phyloP scores from a whole-genome alignment of 352 stramenopile genomes.

The Phytophthora rubi region DNA sequence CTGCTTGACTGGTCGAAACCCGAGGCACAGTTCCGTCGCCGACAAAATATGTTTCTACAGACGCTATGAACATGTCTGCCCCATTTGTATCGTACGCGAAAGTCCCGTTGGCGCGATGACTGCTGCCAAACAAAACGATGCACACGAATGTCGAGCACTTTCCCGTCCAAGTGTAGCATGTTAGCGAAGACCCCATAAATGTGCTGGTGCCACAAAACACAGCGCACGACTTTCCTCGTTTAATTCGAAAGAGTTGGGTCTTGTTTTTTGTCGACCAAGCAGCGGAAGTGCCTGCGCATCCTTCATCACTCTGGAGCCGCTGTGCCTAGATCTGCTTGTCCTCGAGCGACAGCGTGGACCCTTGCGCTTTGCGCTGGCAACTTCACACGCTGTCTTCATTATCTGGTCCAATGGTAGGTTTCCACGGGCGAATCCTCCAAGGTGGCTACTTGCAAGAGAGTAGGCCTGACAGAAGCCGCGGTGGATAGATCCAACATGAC shows the following conservation, averaged over 20 bases:
- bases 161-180: conserved; percentile 25
- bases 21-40: too few relatives aligned
- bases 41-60: too few relatives aligned
- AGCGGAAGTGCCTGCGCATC: not conserved
- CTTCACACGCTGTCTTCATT: conserved; percentile 44
- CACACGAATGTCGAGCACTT: conserved; percentile 12
- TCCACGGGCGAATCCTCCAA: conserved; percentile 46
- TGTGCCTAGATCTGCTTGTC: conserved; percentile 6
- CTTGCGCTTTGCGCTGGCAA: conserved; percentile 63
- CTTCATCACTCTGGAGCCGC: not conserved
- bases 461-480: conserved; percentile 69
- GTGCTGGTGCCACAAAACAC: conserved; percentile 12
- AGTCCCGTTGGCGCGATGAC: too few relatives aligned
- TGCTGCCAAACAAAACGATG: too few relatives aligned
- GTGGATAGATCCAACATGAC: conserved; percentile 58
- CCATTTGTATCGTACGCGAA: too few relatives aligned
- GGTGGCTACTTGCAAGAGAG: conserved; percentile 57
- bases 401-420: conserved; percentile 30
- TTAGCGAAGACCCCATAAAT: conserved; percentile 7
- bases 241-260: too few relatives aligned
- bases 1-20: too few relatives aligned
- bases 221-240: not conserved
- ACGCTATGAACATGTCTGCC: too few relatives aligned
- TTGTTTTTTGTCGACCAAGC: conserved; percentile 2
- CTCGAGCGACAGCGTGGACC: conserved; percentile 40